Percentiles rank a stretch among this genome's conserved stretches.
Conservation (phyloP, 2,329 filamentous ascomycete species). For the Talaromyces atroroseus region DNA sequence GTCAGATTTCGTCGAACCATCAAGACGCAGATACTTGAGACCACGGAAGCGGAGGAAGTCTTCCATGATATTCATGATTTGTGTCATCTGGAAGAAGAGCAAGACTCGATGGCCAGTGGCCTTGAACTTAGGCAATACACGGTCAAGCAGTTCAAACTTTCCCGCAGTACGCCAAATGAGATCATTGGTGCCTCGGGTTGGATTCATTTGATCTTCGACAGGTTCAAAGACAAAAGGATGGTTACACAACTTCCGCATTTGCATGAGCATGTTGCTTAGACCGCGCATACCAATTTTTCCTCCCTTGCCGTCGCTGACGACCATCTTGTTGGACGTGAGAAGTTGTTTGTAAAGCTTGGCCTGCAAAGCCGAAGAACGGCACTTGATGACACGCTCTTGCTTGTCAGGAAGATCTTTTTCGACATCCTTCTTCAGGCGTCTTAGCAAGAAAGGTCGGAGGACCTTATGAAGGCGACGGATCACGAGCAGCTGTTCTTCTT, state of each 20-base stretch:
- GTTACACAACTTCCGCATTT: slow-evolving; percentile 96
- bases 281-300: slow-evolving; percentile 91
- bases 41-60: slow-evolving; percentile 85
- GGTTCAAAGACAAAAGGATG: slow-evolving; percentile 98
- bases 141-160: slow-evolving; percentile 93
- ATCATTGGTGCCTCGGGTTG: slow-evolving; percentile 80
- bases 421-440: slow-evolving; percentile 98
- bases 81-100: slow-evolving; percentile 99
- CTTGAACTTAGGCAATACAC: slow-evolving; percentile 88
- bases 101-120: slow-evolving; percentile 87
- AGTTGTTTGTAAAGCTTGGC: slow-evolving; percentile 95
- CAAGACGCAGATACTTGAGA: slow-evolving; percentile 81
- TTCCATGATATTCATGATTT: slow-evolving; percentile 99
- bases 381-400: slow-evolving; percentile 98
- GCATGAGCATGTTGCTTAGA: slow-evolving; percentile 99
- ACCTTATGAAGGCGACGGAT: slow-evolving; percentile 99
- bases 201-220: slow-evolving; percentile 98
- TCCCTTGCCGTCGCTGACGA: slow-evolving; percentile 90
- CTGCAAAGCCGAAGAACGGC: slow-evolving; percentile 93
- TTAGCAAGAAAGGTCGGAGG: slow-evolving; percentile 88
- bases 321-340: slow-evolving; percentile 88
- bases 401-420: slow-evolving; percentile 98
- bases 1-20: slow-evolving; percentile 95
- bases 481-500: slow-evolving; percentile 98
- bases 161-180: slow-evolving; percentile 90